phyloP scores from a whole-genome alignment of 208 protist genomes.

The Trypanosoma conorhini region DNA sequence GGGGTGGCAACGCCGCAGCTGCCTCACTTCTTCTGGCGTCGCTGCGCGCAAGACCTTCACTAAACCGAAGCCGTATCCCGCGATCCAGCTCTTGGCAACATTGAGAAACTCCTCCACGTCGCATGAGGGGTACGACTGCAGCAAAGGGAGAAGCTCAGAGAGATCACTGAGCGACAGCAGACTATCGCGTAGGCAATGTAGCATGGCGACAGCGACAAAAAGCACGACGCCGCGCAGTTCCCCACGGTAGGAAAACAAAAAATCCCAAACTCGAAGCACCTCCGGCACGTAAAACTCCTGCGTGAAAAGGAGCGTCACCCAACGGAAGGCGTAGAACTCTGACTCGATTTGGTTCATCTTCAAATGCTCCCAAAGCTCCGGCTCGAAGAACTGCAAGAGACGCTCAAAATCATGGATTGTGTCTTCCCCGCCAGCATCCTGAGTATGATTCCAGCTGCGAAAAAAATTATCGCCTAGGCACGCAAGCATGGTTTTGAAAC shows the following conservation, averaged over 20 bases:
- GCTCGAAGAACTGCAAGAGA: slow-evolving; percentile 64
- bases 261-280: slow-evolving; percentile 84
- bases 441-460: slow-evolving; percentile 55
- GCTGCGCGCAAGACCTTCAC: slow-evolving; percentile 37
- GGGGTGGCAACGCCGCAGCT: slow-evolving; percentile 31
- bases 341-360: slow-evolving; percentile 39
- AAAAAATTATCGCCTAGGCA: slow-evolving; percentile 80
- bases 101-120: slow-evolving; percentile 62
- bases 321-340: slow-evolving; percentile 81
- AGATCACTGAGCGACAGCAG: slow-evolving; percentile 44
- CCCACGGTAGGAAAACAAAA: slow-evolving; percentile 75
- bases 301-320: slow-evolving; percentile 86
- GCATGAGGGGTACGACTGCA: slow-evolving; percentile 59
- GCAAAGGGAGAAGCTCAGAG: slow-evolving; percentile 51
- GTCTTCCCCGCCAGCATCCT: slow-evolving; percentile 50
- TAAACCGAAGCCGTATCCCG: slow-evolving; percentile 43
- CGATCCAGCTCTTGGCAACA: slow-evolving; percentile 52
- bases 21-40: slow-evolving; percentile 35
- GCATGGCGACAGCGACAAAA: slow-evolving; percentile 66
- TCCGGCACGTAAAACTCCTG: slow-evolving; percentile 85
- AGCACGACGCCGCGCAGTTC: slow-evolving; percentile 47
- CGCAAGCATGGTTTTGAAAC: slow-evolving; percentile 69
- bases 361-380: slow-evolving; percentile 52
- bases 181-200: slow-evolving; percentile 38
- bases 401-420: slow-evolving; percentile 68